phyloP scores from a whole-genome alignment of 305 asterid genomes.

The Solanum hybrid region DNA sequence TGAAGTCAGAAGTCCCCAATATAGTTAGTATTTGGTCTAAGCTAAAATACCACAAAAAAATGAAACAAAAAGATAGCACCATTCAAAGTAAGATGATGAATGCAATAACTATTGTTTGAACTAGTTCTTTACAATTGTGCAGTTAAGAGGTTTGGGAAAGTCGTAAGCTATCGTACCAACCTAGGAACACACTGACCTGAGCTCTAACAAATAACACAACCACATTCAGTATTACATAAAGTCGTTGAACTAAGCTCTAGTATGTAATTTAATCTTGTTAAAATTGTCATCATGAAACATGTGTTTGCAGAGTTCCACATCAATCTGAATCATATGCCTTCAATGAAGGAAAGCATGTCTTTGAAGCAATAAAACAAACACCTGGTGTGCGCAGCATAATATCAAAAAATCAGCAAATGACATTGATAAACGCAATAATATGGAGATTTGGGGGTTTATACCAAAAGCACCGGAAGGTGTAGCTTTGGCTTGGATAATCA shows the following conservation, averaged over 20 bases:
- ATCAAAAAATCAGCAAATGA: background rate
- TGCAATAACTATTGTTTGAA: background rate
- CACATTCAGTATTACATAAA: background rate
- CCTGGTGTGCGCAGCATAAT: constrained; percentile 13
- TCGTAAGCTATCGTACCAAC: background rate
- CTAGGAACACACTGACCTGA: background rate
- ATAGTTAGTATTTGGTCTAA: background rate
- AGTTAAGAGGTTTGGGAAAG: background rate
- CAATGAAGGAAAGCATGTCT: background rate
- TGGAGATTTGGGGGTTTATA: constrained; percentile 8
- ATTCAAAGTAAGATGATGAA: background rate
- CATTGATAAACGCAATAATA: background rate
- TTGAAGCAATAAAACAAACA: constrained; percentile 31
- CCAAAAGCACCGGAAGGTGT: constrained; percentile 84
- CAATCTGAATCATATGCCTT: background rate
- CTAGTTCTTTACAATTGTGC: background rate
- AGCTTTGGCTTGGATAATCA: constrained; percentile 95
- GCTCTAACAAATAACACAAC: background rate
- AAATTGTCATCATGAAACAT: background rate
- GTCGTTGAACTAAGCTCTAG: background rate
- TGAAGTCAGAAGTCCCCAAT: background rate
- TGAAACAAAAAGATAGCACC: background rate
- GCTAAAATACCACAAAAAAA: background rate
- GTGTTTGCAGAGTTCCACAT: background rate
- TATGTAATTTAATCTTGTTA: background rate